Percentiles rank a stretch among this genome's conserved stretches.
phyloP scores from a whole-genome alignment of 768 basidiomycete genomes.

The Lyophyllum atratum region DNA sequence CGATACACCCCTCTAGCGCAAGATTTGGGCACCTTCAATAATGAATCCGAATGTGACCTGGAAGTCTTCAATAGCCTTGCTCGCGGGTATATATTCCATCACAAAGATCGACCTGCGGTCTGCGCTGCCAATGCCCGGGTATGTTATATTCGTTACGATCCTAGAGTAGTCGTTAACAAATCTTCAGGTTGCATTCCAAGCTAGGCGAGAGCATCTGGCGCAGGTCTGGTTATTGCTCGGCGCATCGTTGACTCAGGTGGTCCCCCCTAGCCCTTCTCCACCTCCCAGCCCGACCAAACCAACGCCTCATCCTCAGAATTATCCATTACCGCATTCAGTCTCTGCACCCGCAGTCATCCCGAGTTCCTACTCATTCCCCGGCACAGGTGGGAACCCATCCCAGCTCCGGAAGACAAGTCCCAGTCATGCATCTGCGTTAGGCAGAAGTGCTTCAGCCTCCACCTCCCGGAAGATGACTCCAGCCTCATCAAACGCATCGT shows the following conservation, averaged over 20 bases:
- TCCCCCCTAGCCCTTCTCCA: constrained; percentile 36
- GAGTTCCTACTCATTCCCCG: constrained; percentile 25
- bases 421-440: constrained; percentile 17
- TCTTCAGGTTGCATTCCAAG: constrained; percentile 57
- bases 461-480: constrained; percentile 55
- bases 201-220: constrained; percentile 54
- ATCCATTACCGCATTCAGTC: constrained; percentile 28
- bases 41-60: constrained; percentile 38
- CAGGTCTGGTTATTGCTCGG: constrained; percentile 71
- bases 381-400: constrained; percentile 15
- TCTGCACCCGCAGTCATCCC: constrained; percentile 44
- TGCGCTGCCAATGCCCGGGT: constrained; percentile 66
- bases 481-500: constrained; percentile 58
- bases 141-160: constrained; percentile 3
- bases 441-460: constrained; percentile 35
- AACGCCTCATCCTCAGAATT: constrained; percentile 8
- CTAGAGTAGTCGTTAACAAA: neutral
- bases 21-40: constrained; percentile 52
- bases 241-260: constrained; percentile 52
- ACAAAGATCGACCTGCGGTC: constrained; percentile 42
- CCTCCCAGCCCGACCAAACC: constrained; percentile 20
- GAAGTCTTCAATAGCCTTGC: constrained; percentile 64
- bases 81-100: constrained; percentile 57
- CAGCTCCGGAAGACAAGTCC: constrained; percentile 28
- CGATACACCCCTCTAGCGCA: constrained; percentile 54